phyloP scores from a whole-genome alignment of 306 rosid species.

The Quercus gilva region DNA sequence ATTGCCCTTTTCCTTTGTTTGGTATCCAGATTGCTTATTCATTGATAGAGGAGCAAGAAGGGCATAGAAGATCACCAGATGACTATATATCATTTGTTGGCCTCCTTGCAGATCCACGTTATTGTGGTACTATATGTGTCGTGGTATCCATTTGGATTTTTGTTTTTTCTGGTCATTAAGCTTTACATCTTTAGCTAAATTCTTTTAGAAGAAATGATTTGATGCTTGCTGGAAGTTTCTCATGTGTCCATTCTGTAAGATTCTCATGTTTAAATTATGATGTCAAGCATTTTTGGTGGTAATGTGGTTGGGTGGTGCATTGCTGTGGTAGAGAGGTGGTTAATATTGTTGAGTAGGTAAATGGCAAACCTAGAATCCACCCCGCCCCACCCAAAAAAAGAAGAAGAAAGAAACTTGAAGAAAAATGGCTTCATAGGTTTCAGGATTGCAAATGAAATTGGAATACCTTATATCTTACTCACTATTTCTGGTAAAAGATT shows the following conservation, averaged over 20 bases:
- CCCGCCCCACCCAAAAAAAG: too few relatives aligned
- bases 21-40: constrained; percentile 80
- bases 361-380: not conserved
- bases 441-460: not conserved
- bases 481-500: not conserved
- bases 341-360: not conserved
- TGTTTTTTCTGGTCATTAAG: constrained; percentile 22
- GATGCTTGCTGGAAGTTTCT: constrained; percentile 24
- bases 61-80: constrained; percentile 50
- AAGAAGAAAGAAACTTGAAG: not conserved
- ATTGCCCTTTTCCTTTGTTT: constrained; percentile 2
- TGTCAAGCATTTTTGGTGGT: not conserved
- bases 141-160: constrained; percentile 45
- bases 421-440: not conserved
- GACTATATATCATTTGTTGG: constrained; percentile 87
- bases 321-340: not conserved
- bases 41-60: constrained; percentile 95
- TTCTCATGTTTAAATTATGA: not conserved
- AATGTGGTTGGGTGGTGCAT: not conserved
- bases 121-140: constrained; percentile 73
- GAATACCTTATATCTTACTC: not conserved
- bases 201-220: constrained; percentile 19
- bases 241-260: constrained; percentile 5
- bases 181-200: constrained; percentile 13
- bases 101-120: constrained; percentile 97